A percentile compares a stretch with the other conserved stretches of the same genome.
Conservation (phyloP, 345 rosid species). For the Hibiscus tridactylites region DNA sequence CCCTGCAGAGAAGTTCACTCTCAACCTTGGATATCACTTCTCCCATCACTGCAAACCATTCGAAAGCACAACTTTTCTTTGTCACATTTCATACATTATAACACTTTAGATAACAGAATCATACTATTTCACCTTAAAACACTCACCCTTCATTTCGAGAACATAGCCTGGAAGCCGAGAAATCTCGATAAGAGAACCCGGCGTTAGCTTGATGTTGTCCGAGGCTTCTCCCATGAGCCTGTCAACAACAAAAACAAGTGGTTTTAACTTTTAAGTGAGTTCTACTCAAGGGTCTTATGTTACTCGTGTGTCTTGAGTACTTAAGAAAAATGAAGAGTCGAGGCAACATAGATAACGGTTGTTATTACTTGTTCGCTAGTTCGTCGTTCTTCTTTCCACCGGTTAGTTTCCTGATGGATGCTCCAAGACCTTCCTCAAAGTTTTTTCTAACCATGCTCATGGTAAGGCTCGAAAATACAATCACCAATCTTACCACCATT, state of each 20-base stretch:
- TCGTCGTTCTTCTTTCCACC: conserved; percentile 40
- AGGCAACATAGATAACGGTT: too few relatives aligned
- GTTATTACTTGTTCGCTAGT: conserved; percentile 32
- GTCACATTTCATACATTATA: not conserved
- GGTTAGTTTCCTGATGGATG: conserved; percentile 31
- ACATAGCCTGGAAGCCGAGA: conserved; percentile 36
- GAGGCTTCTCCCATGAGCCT: conserved; percentile 40
- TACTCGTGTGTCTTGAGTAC: not conserved
- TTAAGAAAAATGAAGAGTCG: not conserved
- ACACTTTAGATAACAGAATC: not conserved
- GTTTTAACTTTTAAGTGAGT: not conserved
- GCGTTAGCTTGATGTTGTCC: conserved; percentile 33
- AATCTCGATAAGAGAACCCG: conserved; percentile 41
- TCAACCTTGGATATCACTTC: conserved; percentile 34
- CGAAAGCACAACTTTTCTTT: not conserved
- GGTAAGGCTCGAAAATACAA: conserved; percentile 35
- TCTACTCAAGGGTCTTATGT: not conserved
- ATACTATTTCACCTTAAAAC: not conserved
- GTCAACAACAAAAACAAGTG: not conserved
- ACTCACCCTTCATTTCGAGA: conserved; percentile 31
- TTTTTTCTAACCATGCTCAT: conserved; percentile 37
- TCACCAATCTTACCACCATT: conserved; percentile 32
- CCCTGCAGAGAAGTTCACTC: conserved; percentile 53
- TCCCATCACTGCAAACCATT: conserved; percentile 29
- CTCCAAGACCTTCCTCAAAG: conserved; percentile 35